A percentile compares a stretch with the other conserved stretches of the same genome.
These are phyloP conservation scores for Ligustrum vulgare DNA, from an alignment of 257 asterid species.

Conservation along the genomic window DNA sequence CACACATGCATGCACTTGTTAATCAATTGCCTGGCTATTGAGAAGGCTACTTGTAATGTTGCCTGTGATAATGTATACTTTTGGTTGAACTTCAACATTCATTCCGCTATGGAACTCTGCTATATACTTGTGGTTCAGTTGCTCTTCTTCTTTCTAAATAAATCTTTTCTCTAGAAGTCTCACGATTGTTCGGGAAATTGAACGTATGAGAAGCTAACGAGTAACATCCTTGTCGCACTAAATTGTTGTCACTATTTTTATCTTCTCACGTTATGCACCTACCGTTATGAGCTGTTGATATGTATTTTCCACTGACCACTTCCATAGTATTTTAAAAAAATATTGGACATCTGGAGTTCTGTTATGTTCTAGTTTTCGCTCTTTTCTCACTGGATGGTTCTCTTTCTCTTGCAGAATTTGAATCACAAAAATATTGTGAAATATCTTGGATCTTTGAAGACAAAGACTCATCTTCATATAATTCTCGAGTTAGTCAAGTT, in stretches of 20 bases:
- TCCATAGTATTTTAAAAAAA: conserved; percentile 1
- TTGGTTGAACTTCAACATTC: neutral
- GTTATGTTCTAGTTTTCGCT: conserved; percentile 16
- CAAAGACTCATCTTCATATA: conserved; percentile 92
- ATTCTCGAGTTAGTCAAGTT: conserved; percentile 80
- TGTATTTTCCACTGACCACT: neutral
- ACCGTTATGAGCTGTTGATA: neutral
- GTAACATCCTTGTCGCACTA: neutral
- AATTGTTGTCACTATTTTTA: neutral
- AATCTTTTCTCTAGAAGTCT: neutral
- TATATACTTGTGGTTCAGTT: conserved; percentile 10
- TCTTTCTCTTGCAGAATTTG: conserved; percentile 67
- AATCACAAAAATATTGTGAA: conserved; percentile 96
- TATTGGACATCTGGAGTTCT: neutral
- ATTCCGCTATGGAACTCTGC: neutral
- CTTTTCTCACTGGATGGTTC: conserved; percentile 19
- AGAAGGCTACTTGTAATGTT: neutral
- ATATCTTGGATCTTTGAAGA: conserved; percentile 93
- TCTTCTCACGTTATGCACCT: neutral
- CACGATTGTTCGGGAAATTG: conserved; percentile 8
- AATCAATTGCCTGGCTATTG: neutral
- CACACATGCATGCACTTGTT: neutral
- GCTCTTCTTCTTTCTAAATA: conserved; percentile 11
- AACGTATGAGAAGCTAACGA: conserved; percentile 8
- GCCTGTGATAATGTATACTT: neutral